A percentile compares a stretch with the other conserved stretches of the same genome.
These are phyloP conservation scores for Fusarium globosum DNA, from an alignment of 2,329 filamentous ascomycete species.

Conservation along the genomic window DNA sequence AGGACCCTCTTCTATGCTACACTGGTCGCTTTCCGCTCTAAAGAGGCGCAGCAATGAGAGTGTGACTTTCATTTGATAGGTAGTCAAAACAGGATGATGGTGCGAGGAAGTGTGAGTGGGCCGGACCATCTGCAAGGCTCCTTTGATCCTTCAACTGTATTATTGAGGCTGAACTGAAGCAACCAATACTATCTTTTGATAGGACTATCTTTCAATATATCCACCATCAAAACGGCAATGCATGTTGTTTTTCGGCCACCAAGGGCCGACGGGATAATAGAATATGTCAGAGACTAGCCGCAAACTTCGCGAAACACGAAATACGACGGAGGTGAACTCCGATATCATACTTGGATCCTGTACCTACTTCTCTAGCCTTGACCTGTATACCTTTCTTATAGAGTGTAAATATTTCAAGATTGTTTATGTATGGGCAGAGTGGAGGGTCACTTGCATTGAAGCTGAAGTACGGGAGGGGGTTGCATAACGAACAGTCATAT, in stretches of 20 bases:
- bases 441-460: not conserved
- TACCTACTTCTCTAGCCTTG: not conserved
- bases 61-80: not conserved
- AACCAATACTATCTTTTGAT: not conserved
- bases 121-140: slow-evolving; percentile 9
- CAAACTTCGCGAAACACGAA: slow-evolving; percentile 5
- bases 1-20: not conserved
- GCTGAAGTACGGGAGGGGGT: not conserved
- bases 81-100: slow-evolving; percentile 8
- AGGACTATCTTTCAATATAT: not conserved
- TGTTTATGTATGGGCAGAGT: not conserved
- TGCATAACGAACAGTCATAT: not conserved
- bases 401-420: too few relatives aligned
- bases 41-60: not conserved
- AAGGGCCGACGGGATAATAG: not conserved
- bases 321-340: not conserved
- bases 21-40: not conserved
- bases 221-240: not conserved
- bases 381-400: not conserved
- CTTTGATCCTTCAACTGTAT: not conserved
- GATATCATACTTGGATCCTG: not conserved
- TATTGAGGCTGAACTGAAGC: slow-evolving; percentile 3
- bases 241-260: not conserved
- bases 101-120: slow-evolving; percentile 23
- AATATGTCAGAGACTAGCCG: not conserved